phyloP scores from a whole-genome alignment of 225 moss, liverwort and hornwort genomes.

The Asterella californica region DNA sequence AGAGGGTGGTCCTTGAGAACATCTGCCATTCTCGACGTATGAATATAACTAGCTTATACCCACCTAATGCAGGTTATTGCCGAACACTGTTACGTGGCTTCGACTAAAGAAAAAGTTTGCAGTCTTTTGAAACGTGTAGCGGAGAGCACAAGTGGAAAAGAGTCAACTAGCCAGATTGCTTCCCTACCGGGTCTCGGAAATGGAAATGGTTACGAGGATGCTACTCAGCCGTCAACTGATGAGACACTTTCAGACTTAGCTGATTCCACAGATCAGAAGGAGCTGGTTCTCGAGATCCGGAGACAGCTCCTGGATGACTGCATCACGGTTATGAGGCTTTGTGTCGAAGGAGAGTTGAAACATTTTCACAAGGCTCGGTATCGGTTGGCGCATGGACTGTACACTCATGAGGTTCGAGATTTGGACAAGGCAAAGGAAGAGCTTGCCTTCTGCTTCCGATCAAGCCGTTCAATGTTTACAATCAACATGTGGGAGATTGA shows the following conservation, averaged over 20 bases:
- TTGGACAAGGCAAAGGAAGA: constrained; percentile 93
- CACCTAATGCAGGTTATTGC: constrained; percentile 29
- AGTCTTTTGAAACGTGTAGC: constrained; percentile 21
- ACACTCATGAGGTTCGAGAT: constrained; percentile 62
- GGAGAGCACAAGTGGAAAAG: neutral
- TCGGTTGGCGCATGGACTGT: constrained; percentile 73
- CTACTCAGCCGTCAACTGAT: neutral
- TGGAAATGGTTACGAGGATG: constrained; percentile 5
- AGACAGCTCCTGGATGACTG: constrained; percentile 82
- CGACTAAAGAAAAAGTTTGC: constrained; percentile 33
- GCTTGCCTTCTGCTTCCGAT: constrained; percentile 94
- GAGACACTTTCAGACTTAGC: constrained; percentile 24
- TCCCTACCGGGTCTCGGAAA: constrained; percentile 6
- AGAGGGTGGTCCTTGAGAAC: too few relatives aligned
- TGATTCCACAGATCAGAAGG: constrained; percentile 43
- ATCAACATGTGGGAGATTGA: constrained; percentile 99
- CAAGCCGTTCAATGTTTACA: constrained; percentile 88
- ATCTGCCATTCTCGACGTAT: too few relatives aligned
- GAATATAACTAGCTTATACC: too few relatives aligned
- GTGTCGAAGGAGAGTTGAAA: constrained; percentile 93
- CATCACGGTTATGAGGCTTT: constrained; percentile 73
- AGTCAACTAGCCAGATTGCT: neutral
- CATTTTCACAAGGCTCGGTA: constrained; percentile 98
- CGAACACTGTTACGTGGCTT: constrained; percentile 29
- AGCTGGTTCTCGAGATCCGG: constrained; percentile 61